Conservation (phyloP, 441 rosid species). For the Pelargonium fulgidum region DNA sequence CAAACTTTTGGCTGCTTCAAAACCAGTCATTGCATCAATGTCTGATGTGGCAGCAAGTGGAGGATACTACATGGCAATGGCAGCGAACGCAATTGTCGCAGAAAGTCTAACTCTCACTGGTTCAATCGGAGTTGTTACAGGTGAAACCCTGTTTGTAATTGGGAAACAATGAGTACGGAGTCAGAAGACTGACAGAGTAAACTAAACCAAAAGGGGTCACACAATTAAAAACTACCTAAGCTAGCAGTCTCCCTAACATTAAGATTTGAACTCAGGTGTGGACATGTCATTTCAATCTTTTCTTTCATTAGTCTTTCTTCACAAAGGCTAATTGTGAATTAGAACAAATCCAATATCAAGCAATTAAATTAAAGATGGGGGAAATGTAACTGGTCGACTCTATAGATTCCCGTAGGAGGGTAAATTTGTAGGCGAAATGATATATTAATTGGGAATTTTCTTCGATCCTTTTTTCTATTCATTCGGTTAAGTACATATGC, state of each 20-base stretch:
- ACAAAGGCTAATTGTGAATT: neutral
- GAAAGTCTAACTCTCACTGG: constrained; percentile 87
- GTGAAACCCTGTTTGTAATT: constrained; percentile 31
- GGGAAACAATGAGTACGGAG: constrained; percentile 9
- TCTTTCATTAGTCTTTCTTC: neutral
- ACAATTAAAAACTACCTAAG: neutral
- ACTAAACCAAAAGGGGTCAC: constrained; percentile 8
- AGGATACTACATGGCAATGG: constrained; percentile 99
- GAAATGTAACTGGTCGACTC: too few species aligned
- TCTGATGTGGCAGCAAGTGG: constrained; percentile 97
- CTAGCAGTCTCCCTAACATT: neutral
- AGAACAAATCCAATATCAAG: too few species aligned
- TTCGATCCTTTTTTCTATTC: neutral
- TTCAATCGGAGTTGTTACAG: constrained; percentile 93
- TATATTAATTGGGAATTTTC: neutral
- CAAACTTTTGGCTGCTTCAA: constrained; percentile 69
- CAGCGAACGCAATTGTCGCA: constrained; percentile 65
- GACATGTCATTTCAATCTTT: too few species aligned
- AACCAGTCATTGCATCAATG: constrained; percentile 92
- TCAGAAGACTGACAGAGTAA: neutral
- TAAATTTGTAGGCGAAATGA: neutral
- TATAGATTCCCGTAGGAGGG: too few species aligned
- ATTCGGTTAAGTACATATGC: neutral
- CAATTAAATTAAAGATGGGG: too few species aligned
- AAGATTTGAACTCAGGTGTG: neutral